These are phyloP conservation scores for Termitomyces sp. DNA, from an alignment of 768 basidiomycete species.

Conservation along the genomic window DNA sequence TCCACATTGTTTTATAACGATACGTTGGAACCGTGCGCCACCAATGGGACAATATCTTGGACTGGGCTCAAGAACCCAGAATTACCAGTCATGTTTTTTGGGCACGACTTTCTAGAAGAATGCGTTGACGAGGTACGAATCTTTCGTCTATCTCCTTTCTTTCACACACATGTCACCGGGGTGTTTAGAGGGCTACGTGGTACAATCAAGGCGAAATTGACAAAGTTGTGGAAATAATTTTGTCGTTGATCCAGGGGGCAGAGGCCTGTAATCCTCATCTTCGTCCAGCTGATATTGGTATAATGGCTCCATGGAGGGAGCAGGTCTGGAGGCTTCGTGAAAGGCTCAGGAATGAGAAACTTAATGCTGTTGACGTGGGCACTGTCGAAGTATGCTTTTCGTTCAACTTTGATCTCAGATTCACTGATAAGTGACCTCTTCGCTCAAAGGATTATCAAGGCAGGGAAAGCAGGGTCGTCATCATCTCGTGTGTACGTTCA, in stretches of 20 bases:
- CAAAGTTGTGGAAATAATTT: slow-evolving; percentile 30
- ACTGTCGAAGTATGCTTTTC: slow-evolving; percentile 36
- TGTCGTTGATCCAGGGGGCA: slow-evolving; percentile 31
- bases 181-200: slow-evolving; percentile 38
- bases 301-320: slow-evolving; percentile 48
- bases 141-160: neutral
- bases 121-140: slow-evolving; percentile 39
- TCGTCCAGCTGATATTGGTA: slow-evolving; percentile 34
- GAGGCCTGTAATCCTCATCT: slow-evolving; percentile 33
- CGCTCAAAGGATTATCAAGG: slow-evolving; percentile 41
- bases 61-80: slow-evolving; percentile 29
- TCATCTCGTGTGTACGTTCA: slow-evolving; percentile 45
- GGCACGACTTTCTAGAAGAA: slow-evolving; percentile 32
- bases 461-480: slow-evolving; percentile 43
- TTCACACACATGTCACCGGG: neutral
- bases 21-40: slow-evolving; percentile 37
- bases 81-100: slow-evolving; percentile 41
- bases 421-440: neutral
- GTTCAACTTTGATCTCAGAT: neutral
- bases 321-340: slow-evolving; percentile 48
- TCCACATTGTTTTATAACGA: slow-evolving; percentile 50
- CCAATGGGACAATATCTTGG: slow-evolving; percentile 37
- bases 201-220: slow-evolving; percentile 43
- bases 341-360: slow-evolving; percentile 31
- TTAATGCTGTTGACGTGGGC: slow-evolving; percentile 42